phyloP scores from a whole-genome alignment of 1,284 basidiomycete species.

The Xanthoconium separans region DNA sequence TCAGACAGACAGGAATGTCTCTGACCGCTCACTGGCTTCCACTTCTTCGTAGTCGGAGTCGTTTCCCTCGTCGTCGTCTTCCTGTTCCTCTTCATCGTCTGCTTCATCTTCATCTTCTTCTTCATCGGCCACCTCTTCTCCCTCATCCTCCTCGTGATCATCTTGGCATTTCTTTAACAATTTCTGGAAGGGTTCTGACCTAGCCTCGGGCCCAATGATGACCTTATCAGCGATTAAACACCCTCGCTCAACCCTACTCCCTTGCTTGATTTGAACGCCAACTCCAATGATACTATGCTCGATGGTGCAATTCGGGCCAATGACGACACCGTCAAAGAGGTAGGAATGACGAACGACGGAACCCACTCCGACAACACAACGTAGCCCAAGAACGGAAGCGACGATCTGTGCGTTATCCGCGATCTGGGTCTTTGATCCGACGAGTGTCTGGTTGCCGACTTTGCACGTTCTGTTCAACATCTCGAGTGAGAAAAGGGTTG shows the following conservation, averaged over 20 bases:
- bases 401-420: constrained; percentile 62
- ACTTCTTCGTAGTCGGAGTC: constrained; percentile 65
- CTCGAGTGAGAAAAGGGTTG: not conserved
- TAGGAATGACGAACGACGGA: constrained; percentile 73
- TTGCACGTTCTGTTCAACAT: constrained; percentile 62
- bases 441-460: constrained; percentile 79
- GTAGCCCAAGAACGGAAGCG: constrained; percentile 74
- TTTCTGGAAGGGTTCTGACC: constrained; percentile 68
- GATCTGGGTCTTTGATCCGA: constrained; percentile 71
- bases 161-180: constrained; percentile 52
- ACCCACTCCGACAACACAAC: constrained; percentile 67
- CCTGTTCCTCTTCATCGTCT: constrained; percentile 31
- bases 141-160: constrained; percentile 35
- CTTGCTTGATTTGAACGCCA: constrained; percentile 70
- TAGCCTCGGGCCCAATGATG: constrained; percentile 71
- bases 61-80: constrained; percentile 34
- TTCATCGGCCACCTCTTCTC: constrained; percentile 31
- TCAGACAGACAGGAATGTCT: not conserved
- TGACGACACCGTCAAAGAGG: constrained; percentile 75
- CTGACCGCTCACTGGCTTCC: constrained; percentile 51
- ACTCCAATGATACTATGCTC: constrained; percentile 80
- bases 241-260: constrained; percentile 60
- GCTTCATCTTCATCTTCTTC: constrained; percentile 31
- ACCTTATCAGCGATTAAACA: constrained; percentile 83
- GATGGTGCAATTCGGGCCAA: constrained; percentile 78